phyloP scores from a whole-genome alignment of 805 yeast species.

The Lipomyces sp. region DNA sequence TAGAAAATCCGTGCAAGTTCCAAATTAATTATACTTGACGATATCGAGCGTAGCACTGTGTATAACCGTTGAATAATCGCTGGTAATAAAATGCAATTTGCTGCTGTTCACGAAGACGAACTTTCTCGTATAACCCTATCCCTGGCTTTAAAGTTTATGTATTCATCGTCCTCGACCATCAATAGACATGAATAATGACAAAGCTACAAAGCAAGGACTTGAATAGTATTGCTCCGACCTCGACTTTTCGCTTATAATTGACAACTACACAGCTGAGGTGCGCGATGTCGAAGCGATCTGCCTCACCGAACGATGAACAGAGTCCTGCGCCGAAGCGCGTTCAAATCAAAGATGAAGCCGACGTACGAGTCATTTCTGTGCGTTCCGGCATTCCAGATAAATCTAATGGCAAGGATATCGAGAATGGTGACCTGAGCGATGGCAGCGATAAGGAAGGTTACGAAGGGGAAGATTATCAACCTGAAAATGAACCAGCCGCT shows the following conservation, averaged over 20 bases:
- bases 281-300: constrained; percentile 19
- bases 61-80: not conserved
- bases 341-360: constrained; percentile 8
- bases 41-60: not conserved
- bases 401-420: not conserved
- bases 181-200: too few relatives aligned
- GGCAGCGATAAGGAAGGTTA: constrained; percentile 19
- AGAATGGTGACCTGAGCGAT: constrained; percentile 10
- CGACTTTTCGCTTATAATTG: not conserved
- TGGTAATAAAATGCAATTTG: not conserved
- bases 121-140: too few relatives aligned
- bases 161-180: too few relatives aligned
- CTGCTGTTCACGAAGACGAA: too few relatives aligned
- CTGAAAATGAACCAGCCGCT: not conserved
- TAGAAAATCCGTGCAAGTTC: not conserved
- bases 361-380: not conserved
- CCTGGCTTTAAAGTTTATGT: too few relatives aligned
- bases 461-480: constrained; percentile 17
- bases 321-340: constrained; percentile 12
- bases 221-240: not conserved
- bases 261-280: not conserved
- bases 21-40: not conserved
- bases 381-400: not conserved
- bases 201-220: not conserved
- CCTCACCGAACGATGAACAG: constrained; percentile 4